A percentile compares a stretch with the other conserved stretches of the same genome.
Conservation (phyloP, 805 yeast species). For the Debaryomyces hansenii region DNA sequence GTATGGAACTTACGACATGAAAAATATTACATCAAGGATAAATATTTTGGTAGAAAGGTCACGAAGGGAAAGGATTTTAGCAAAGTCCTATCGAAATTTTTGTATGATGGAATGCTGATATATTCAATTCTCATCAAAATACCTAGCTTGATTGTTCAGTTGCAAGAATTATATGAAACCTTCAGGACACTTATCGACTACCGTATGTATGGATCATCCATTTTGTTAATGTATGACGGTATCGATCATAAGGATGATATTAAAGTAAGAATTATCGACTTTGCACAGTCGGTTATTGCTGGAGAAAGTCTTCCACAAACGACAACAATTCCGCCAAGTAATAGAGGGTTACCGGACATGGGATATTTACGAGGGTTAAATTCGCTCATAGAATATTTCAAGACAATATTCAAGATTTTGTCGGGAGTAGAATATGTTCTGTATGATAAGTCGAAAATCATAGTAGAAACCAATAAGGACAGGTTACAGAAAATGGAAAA, state of each 20-base stretch:
- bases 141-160: slow-evolving; percentile 60
- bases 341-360: slow-evolving; percentile 61
- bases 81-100: slow-evolving; percentile 68
- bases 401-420: slow-evolving; percentile 54
- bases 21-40: slow-evolving; percentile 58
- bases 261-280: slow-evolving; percentile 81
- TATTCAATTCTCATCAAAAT: slow-evolving; percentile 65
- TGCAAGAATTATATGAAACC: slow-evolving; percentile 57
- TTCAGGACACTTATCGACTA: slow-evolving; percentile 65
- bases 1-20: slow-evolving; percentile 54
- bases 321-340: slow-evolving; percentile 63
- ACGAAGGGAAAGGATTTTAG: slow-evolving; percentile 74
- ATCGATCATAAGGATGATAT: slow-evolving; percentile 17
- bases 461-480: neutral
- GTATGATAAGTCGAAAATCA: neutral
- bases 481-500: slow-evolving; percentile 1
- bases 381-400: slow-evolving; percentile 70
- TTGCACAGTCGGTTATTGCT: slow-evolving; percentile 87
- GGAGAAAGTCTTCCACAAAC: slow-evolving; percentile 35
- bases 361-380: slow-evolving; percentile 85
- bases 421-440: slow-evolving; percentile 32
- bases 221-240: slow-evolving; percentile 88
- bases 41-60: slow-evolving; percentile 86
- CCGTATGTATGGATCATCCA: slow-evolving; percentile 87
- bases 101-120: slow-evolving; percentile 69